These are phyloP conservation scores for Phytophthora colocasiae DNA, from an alignment of 352 stramenopile species.

Conservation along the genomic window DNA sequence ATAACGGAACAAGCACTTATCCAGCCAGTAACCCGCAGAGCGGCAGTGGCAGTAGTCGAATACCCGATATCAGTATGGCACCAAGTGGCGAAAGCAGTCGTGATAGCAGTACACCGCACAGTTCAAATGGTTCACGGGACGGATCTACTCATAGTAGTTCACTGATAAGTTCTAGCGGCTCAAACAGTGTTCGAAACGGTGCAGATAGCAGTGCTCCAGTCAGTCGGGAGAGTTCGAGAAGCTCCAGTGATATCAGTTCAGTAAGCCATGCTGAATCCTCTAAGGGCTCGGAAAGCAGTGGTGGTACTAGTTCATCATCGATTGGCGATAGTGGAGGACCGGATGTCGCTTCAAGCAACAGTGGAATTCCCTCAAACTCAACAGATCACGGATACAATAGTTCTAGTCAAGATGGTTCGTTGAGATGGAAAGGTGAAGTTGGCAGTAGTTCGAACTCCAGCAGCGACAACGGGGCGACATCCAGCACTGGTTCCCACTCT, in stretches of 20 bases:
- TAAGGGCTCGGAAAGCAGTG: too few relatives aligned
- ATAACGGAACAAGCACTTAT: background rate
- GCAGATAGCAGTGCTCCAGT: background rate
- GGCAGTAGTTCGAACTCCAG: background rate
- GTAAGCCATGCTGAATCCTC: too few relatives aligned
- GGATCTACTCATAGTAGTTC: background rate
- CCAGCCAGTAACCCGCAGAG: background rate
- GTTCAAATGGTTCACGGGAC: too few relatives aligned
- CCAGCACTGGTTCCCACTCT: background rate
- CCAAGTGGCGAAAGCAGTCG: too few relatives aligned
- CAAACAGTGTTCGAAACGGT: too few relatives aligned
- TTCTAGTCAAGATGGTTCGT: background rate
- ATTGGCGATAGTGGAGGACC: too few relatives aligned
- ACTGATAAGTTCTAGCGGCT: background rate
- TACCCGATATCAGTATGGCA: too few relatives aligned
- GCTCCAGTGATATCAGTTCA: background rate
- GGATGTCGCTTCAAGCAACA: background rate
- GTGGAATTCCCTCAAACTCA: background rate
- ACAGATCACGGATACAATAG: background rate
- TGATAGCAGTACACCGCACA: too few relatives aligned
- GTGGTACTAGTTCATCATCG: too few relatives aligned
- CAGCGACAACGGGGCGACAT: background rate
- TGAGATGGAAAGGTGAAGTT: background rate
- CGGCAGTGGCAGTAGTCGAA: background rate
- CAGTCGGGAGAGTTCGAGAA: background rate